Base-by-base conservation (phyloP, 164 flowering plant species). In the Piper betle region DNA sequence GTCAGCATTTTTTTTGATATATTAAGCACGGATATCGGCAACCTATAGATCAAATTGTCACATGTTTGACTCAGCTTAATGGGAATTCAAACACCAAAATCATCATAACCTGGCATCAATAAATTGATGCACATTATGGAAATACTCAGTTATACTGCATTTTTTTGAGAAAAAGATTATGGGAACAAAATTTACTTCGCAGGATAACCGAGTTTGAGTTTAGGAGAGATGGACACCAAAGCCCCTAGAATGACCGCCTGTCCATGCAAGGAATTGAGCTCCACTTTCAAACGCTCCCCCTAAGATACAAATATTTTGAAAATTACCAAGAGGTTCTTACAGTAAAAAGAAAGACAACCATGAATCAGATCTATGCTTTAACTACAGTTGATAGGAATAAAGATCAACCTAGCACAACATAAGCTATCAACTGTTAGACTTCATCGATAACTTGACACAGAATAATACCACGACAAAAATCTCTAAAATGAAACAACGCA, bases 151-250 rank as follows among this genome's bases (percentile, higher is more conserved):
- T 46, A 46, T 3, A 46, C 15, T 9, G 11, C 11, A 46, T 46
- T 2, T 46, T n/a, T 15, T 1, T 20, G 39, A 42, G 20, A 53
- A 1, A 60, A 18, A 59, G 19, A 39, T 41, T 1, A n/a, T 16
- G 16, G 18, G 4, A 4, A 40, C 33, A 60, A 53, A 58, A 15
- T 52, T 69, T 76, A 90, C 99, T 90, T 81, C 55, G 97, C 80
- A 39, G 99, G 99, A 79, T 88, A 93, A 68, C 99, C 97, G 74
- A 93, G 96, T 66, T 84, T 88, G 59, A 93, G 73, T 69, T 80
- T 81, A 13, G 85, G 93, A 8, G 93, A 84, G 53, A 90, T 75
- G 43, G 92, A 82, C 15, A 86, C 87, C 63, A 93, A 66, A 69
- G 96, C 88, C 37, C 93, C 94, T 65, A 93, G 78, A 63, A 85